Percentiles rank a stretch among this genome's conserved stretches.
Evolutionary conservation across 306 rosid species (phyloP).

Genomic region (Lathyrus oleraceus): DNA sequence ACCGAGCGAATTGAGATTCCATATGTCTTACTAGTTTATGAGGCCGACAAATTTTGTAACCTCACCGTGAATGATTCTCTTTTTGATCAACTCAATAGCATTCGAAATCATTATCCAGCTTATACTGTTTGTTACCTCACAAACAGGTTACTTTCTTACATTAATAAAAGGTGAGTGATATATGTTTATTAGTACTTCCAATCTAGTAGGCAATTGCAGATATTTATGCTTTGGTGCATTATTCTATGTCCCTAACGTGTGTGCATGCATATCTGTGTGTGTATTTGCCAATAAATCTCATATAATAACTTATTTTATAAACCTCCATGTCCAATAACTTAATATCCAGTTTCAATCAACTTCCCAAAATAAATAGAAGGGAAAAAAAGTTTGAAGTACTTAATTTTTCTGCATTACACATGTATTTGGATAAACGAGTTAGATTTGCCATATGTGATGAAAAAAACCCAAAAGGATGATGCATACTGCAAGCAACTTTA

Average conservation of each 20-base stretch:
- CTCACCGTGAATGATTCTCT: slow-evolving; percentile 61
- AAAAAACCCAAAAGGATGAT: slow-evolving; percentile 24
- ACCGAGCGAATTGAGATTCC: slow-evolving; percentile 60
- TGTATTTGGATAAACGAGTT: background rate
- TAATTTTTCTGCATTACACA: background rate
- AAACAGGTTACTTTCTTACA: slow-evolving; percentile 70
- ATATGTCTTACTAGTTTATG: slow-evolving; percentile 66
- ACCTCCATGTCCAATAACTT: background rate
- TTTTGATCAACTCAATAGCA: slow-evolving; percentile 53
- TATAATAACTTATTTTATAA: background rate
- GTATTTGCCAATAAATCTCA: slow-evolving; percentile 1
- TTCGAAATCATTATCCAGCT: slow-evolving; percentile 73
- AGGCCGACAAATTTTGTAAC: slow-evolving; percentile 78
- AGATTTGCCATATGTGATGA: background rate
- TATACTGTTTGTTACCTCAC: slow-evolving; percentile 84
- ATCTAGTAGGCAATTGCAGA: slow-evolving; percentile 5
- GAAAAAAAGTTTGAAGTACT: background rate
- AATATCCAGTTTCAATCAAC: slow-evolving; percentile 12
- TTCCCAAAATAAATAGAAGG: background rate
- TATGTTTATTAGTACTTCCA: slow-evolving; percentile 8
- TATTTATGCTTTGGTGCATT: slow-evolving; percentile 12
- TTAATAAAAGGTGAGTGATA: slow-evolving; percentile 74
- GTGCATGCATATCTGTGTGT: background rate
- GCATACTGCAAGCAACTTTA: slow-evolving; percentile 10
- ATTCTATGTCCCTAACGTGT: slow-evolving; percentile 14